Evolutionary conservation across 306 rosid genomes (phyloP).

Genomic region (Vicia sativa): DNA sequence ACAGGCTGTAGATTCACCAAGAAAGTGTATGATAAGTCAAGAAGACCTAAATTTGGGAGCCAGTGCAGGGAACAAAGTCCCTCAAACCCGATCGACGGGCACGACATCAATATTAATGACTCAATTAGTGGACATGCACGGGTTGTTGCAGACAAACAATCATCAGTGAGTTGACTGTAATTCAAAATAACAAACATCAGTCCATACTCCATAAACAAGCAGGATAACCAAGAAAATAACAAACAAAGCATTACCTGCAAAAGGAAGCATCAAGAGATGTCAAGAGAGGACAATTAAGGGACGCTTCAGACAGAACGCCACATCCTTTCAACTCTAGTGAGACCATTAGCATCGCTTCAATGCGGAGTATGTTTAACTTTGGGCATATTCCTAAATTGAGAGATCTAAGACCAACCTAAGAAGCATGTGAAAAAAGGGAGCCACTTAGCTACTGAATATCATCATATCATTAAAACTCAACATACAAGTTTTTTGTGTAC

Average conservation of each 20-base stretch:
- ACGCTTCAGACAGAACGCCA: slow-evolving; percentile 88
- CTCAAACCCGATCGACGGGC: slow-evolving; percentile 81
- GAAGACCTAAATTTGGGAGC: slow-evolving; percentile 70
- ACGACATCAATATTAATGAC: slow-evolving; percentile 90
- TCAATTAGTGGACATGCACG: slow-evolving; percentile 83
- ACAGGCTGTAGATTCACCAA: slow-evolving; percentile 84
- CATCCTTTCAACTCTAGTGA: slow-evolving; percentile 96
- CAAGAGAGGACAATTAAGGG: slow-evolving; percentile 86
- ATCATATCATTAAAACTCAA: slow-evolving; percentile 19
- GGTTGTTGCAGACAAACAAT: slow-evolving; percentile 90
- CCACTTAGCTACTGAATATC: slow-evolving; percentile 16
- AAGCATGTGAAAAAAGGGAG: slow-evolving; percentile 12
- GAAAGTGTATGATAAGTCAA: slow-evolving; percentile 95
- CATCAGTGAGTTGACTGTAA: slow-evolving; percentile 84
- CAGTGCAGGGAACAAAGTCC: slow-evolving; percentile 75
- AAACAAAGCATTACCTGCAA: slow-evolving; percentile 70
- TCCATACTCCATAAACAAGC: slow-evolving; percentile 34
- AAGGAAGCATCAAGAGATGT: slow-evolving; percentile 95
- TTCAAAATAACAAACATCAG: slow-evolving; percentile 43
- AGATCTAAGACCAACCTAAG: slow-evolving; percentile 89
- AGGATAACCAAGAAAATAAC: slow-evolving; percentile 15
- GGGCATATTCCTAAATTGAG: slow-evolving; percentile 98
- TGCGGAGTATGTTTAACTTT: slow-evolving; percentile 67
- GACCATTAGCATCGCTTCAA: slow-evolving; percentile 79
- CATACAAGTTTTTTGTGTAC: neutral